Conservation (phyloP, 768 basidiomycete species). For the Hypsizygus marmoreus region DNA sequence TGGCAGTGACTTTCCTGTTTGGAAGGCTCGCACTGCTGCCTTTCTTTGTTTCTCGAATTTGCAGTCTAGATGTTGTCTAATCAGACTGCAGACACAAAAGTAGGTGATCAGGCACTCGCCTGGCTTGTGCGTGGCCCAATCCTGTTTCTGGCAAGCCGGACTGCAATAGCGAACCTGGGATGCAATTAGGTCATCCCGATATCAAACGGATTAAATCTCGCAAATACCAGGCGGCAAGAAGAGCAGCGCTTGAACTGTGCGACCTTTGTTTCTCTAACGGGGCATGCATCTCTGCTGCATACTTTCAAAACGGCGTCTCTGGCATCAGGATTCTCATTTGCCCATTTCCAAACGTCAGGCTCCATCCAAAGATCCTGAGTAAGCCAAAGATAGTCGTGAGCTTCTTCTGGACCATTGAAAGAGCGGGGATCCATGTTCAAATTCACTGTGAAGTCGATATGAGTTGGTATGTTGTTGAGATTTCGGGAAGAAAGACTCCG, state of each 20-base stretch:
- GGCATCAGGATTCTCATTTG: slow-evolving; percentile 33
- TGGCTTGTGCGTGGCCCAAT: slow-evolving; percentile 4
- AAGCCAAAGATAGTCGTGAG: slow-evolving; percentile 48
- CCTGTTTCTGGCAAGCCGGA: not conserved
- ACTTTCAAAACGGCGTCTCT: slow-evolving; percentile 32
- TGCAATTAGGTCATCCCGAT: no score
- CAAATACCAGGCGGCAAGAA: slow-evolving; percentile 32
- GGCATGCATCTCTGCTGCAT: slow-evolving; percentile 34
- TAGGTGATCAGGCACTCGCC: not conserved
- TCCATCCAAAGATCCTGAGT: slow-evolving; percentile 47
- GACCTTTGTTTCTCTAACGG: slow-evolving; percentile 29
- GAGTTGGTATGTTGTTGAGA: no score
- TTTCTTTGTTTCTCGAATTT: not conserved
- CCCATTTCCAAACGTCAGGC: slow-evolving; percentile 46
- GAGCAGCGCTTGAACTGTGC: slow-evolving; percentile 43
- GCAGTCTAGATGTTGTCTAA: not conserved
- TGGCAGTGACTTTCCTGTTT: not conserved
- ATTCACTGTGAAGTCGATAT: no score
- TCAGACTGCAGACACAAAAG: not conserved
- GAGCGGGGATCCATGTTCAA: slow-evolving; percentile 29
- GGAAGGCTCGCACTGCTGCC: not conserved
- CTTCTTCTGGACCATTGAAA: slow-evolving; percentile 41
- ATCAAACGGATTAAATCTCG: no score
- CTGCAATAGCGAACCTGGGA: no score
- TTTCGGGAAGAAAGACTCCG: no score